These are phyloP conservation scores for Helicosporidium sp. DNA, from an alignment of 139 green algal species.

Conservation along the genomic window DNA sequence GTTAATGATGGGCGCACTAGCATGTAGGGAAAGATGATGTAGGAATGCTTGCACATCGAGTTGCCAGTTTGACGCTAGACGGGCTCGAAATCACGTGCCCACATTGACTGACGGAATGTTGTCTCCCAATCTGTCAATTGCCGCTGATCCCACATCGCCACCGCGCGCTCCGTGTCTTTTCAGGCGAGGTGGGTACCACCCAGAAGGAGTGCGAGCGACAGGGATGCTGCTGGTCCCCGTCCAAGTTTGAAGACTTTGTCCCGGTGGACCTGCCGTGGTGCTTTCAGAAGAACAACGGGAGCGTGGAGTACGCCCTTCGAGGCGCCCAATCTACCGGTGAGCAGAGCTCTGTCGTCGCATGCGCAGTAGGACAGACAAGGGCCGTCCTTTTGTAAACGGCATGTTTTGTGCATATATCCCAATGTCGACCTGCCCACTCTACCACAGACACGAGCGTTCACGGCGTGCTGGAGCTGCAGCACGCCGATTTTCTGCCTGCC, in stretches of 20 bases:
- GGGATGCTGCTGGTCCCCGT: constrained; percentile 26
- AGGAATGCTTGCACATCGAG: neutral
- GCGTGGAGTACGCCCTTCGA: constrained; percentile 18
- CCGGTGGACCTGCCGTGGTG: constrained; percentile 24
- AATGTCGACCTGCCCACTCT: neutral
- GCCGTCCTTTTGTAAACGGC: no score
- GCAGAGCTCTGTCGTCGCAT: neutral
- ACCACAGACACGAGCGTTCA: neutral
- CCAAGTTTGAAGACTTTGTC: neutral
- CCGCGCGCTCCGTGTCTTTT: neutral
- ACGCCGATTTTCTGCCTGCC: no score
- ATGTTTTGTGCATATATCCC: neutral
- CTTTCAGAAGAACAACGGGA: constrained; percentile 16
- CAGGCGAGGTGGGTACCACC: constrained; percentile 29
- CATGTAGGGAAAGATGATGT: no score
- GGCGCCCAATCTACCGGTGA: neutral
- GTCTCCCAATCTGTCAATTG: neutral
- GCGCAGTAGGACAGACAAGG: neutral
- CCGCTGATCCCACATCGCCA: neutral
- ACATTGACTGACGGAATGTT: neutral
- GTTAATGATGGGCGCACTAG: no score
- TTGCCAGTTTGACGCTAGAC: neutral
- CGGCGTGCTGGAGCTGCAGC: no score
- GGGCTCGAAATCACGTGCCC: neutral
- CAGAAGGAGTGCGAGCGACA: constrained; percentile 16